These are phyloP conservation scores for Aspergillus amoenus DNA, from an alignment of 2,329 filamentous ascomycete genomes.

Conservation along the genomic window DNA sequence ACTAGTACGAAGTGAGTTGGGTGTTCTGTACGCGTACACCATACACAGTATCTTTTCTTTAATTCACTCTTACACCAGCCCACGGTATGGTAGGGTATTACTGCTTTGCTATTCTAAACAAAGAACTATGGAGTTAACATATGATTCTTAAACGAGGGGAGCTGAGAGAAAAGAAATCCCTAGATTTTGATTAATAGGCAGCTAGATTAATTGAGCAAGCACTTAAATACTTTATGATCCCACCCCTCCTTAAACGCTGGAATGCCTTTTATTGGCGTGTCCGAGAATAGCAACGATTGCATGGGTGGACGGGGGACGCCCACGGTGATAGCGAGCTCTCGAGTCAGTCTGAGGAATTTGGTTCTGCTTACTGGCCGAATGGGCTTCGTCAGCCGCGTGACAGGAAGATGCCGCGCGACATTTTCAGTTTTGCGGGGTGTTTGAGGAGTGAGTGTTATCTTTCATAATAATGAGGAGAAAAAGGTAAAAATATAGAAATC, in stretches of 20 bases:
- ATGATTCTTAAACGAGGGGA: not conserved
- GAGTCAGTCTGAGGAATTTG: not conserved
- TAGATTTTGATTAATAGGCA: not conserved
- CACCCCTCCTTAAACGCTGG: not conserved
- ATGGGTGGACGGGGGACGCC: not conserved
- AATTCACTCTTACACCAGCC: not conserved
- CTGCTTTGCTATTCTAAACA: not conserved
- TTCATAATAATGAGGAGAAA: not conserved
- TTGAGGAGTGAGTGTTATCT: not conserved
- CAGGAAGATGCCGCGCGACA: not conserved
- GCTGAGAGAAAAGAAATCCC: not conserved
- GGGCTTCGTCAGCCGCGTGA: slow-evolving; percentile 9
- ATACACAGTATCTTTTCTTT: not conserved
- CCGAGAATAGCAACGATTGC: slow-evolving; percentile 7
- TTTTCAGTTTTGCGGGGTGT: not conserved
- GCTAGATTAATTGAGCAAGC: not conserved
- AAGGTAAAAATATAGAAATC: not conserved
- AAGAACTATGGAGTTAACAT: not conserved
- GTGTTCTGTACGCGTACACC: slow-evolving; percentile 10
- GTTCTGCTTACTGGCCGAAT: slow-evolving; percentile 1
- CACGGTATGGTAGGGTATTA: slow-evolving; percentile 8
- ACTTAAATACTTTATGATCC: not conserved
- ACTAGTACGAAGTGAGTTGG: slow-evolving; percentile 6
- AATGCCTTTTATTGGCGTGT: slow-evolving; percentile 1
- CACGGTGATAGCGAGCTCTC: not conserved